phyloP scores from a whole-genome alignment of 2,329 filamentous ascomycete species.

The Sclerotinia nivalis region DNA sequence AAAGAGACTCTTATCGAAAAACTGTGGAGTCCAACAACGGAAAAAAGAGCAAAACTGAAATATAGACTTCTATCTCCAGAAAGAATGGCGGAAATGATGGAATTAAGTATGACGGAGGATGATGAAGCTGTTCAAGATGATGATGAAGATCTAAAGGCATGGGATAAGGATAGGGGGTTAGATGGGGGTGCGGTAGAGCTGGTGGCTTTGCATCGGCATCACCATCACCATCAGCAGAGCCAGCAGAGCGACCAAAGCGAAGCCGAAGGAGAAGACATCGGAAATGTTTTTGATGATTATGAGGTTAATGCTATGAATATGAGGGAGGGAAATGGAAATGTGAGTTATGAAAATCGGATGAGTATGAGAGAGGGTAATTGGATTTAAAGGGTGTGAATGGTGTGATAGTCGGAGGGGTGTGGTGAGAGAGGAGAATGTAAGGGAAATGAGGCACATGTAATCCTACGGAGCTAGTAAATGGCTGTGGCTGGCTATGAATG shows the following conservation, averaged over 20 bases:
- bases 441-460: not conserved
- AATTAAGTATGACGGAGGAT: constrained; percentile 3
- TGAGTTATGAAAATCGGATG: not conserved
- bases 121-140: not conserved
- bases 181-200: not conserved
- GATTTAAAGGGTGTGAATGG: constrained; percentile 24
- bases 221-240: no score
- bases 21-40: constrained; percentile 21
- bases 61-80: not conserved
- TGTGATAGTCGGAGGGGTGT: not conserved
- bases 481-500: not conserved
- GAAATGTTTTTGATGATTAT: not conserved
- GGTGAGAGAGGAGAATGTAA: not conserved
- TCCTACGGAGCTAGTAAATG: not conserved
- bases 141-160: not conserved
- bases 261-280: not conserved
- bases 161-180: not conserved
- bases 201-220: not conserved
- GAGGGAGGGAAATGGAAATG: not conserved
- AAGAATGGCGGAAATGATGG: constrained; percentile 11
- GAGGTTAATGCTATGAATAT: constrained; percentile 13
- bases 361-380: constrained; percentile 26
- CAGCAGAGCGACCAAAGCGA: not conserved
- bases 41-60: constrained; percentile 2
- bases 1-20: constrained; percentile 12